Conservation (phyloP, 2,329 filamentous ascomycete species). For the Neurospora sp. region DNA sequence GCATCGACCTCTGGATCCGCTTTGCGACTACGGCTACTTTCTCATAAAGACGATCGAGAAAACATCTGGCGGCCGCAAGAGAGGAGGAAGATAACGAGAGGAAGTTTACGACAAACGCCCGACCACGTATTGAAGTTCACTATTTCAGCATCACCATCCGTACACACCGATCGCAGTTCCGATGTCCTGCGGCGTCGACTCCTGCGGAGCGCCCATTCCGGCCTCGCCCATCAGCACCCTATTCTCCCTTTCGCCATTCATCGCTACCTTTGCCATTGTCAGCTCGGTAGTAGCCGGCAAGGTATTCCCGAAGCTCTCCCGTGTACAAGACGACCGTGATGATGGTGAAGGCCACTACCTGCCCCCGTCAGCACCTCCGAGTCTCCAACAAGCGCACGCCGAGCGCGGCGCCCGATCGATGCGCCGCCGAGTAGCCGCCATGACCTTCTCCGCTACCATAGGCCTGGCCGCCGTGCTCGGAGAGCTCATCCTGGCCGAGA, state of each 20-base stretch:
- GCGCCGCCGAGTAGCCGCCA: slow-evolving; percentile 42
- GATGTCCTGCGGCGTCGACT: slow-evolving; percentile 1
- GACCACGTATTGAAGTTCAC: neutral
- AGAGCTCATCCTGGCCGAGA: slow-evolving; percentile 74
- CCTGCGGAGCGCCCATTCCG: slow-evolving; percentile 3
- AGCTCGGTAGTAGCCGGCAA: slow-evolving; percentile 53
- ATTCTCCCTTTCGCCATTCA: slow-evolving; percentile 58
- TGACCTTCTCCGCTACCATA: slow-evolving; percentile 67
- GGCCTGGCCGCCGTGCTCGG: slow-evolving; percentile 68
- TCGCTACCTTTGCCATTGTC: slow-evolving; percentile 57
- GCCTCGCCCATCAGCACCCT: slow-evolving; percentile 5
- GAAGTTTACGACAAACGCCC: neutral
- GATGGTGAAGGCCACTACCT: slow-evolving; percentile 53
- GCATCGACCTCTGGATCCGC: neutral
- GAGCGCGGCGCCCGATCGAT: slow-evolving; percentile 45
- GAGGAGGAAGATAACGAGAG: neutral
- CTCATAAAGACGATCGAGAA: neutral
- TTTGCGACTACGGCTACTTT: neutral
- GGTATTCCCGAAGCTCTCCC: slow-evolving; percentile 63
- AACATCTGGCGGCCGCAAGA: neutral
- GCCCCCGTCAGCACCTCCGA: slow-evolving; percentile 50
- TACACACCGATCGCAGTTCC: neutral
- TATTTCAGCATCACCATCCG: neutral
- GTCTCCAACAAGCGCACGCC: slow-evolving; percentile 47
- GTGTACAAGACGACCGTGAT: slow-evolving; percentile 29